These are phyloP conservation scores for Dothideomycetidae sp. DNA, from an alignment of 2,329 filamentous ascomycete genomes.

Conservation along the genomic window DNA sequence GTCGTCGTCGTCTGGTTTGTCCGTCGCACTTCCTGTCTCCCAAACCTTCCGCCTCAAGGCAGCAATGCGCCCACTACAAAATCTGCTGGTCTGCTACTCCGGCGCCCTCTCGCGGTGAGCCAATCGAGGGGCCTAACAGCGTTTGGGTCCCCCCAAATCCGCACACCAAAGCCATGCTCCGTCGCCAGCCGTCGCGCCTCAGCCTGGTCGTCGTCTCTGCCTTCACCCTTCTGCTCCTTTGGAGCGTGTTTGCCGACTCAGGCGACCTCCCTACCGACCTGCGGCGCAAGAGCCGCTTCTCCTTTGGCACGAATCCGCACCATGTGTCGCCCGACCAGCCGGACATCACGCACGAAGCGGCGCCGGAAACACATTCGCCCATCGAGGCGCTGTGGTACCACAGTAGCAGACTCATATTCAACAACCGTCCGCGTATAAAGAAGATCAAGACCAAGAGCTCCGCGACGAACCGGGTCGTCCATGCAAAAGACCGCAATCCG, in stretches of 20 bases:
- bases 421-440: not conserved
- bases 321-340: not conserved
- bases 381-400: constrained; percentile 3
- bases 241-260: not conserved
- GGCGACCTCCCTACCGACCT: not conserved
- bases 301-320: too few species aligned
- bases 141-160: too few species aligned
- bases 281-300: not conserved
- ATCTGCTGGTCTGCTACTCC: too few species aligned
- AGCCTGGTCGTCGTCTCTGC: not conserved
- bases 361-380: not conserved
- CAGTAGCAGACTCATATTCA: constrained; percentile 1
- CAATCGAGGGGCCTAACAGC: too few species aligned
- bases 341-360: not conserved
- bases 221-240: not conserved
- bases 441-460: not conserved
- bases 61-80: too few species aligned
- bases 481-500: not conserved
- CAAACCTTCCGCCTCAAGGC: too few species aligned
- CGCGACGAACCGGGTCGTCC: constrained; percentile 1
- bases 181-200: too few species aligned
- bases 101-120: too few species aligned
- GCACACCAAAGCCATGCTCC: too few species aligned
- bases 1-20: too few species aligned
- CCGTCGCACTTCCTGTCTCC: too few species aligned